Evolutionary conservation across 371 early-diverging fungal species (phyloP).

Genomic region (Mortierella sp.): DNA sequence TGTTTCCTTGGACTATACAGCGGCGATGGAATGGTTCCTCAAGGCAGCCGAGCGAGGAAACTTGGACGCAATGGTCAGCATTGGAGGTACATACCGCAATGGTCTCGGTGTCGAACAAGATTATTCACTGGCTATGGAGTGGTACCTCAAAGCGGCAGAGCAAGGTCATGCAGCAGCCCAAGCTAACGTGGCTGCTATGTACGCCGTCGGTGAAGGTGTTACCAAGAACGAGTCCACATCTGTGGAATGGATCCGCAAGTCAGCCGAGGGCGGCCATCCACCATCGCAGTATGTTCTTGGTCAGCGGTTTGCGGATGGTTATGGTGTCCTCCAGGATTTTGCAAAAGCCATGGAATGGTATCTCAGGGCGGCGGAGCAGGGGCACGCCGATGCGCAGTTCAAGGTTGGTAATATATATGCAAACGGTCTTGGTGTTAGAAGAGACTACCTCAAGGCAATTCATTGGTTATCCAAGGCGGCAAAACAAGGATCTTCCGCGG

Average conservation of each 20-base stretch:
- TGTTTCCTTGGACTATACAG: constrained; percentile 60
- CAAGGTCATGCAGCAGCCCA: constrained; percentile 2
- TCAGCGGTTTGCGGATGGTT: no score
- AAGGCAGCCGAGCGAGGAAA: constrained; percentile 59
- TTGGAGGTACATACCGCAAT: constrained; percentile 60
- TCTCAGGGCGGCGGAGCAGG: neutral
- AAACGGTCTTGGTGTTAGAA: no score
- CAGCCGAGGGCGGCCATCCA: no score
- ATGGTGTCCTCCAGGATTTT: no score
- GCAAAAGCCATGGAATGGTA: no score
- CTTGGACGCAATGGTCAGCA: neutral
- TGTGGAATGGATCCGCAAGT: no score
- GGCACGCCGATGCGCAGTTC: neutral
- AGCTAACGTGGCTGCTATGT: neutral
- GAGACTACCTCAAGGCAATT: no score
- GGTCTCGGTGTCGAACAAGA: neutral
- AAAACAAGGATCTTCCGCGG: no score
- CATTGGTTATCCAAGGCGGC: no score
- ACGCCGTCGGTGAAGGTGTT: neutral
- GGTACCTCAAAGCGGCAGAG: neutral
- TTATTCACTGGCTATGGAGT: neutral
- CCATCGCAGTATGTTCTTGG: neutral
- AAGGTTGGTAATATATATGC: no score
- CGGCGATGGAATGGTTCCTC: constrained; percentile 63
- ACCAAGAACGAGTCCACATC: no score